These are phyloP conservation scores for Clonostachys sp. DNA, from an alignment of 2,329 filamentous ascomycete genomes.

Conservation along the genomic window DNA sequence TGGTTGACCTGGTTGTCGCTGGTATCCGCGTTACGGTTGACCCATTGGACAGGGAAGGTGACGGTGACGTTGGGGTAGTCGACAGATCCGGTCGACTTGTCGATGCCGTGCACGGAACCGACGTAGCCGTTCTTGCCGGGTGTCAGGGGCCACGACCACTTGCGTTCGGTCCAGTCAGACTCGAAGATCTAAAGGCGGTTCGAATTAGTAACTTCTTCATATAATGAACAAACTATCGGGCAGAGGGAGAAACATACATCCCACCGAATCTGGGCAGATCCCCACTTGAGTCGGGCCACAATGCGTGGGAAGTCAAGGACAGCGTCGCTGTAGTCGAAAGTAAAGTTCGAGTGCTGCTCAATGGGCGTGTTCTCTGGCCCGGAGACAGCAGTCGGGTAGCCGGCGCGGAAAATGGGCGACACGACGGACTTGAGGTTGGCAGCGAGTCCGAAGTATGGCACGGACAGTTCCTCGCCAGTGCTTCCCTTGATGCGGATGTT, in stretches of 20 bases:
- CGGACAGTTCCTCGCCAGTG: conserved; percentile 20
- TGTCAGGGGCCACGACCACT: conserved; percentile 26
- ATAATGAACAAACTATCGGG: background rate
- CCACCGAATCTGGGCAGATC: conserved; percentile 12
- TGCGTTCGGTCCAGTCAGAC: conserved; percentile 14
- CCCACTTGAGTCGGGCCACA: conserved; percentile 10
- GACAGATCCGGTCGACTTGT: conserved; percentile 3
- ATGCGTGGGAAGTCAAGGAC: conserved; percentile 7
- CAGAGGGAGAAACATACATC: conserved; percentile 1
- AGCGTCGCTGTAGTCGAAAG: background rate
- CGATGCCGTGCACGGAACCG: conserved; percentile 1
- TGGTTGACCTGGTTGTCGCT: background rate
- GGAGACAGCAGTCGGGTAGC: conserved; percentile 6
- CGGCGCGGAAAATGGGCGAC: conserved; percentile 7
- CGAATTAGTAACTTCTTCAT: background rate
- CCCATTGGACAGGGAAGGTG: conserved; percentile 1
- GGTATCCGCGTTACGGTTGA: background rate
- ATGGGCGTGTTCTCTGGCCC: conserved; percentile 1
- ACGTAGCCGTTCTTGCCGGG: conserved; percentile 13
- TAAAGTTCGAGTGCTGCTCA: background rate
- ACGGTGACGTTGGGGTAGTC: conserved; percentile 1
- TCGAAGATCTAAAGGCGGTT: conserved; percentile 14
- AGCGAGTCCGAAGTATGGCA: conserved; percentile 20
- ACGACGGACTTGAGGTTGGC: conserved; percentile 12
- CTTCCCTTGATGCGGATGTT: conserved; percentile 20